phyloP scores from a whole-genome alignment of 2,329 filamentous ascomycete genomes.

The Albophoma yamanashiensis region DNA sequence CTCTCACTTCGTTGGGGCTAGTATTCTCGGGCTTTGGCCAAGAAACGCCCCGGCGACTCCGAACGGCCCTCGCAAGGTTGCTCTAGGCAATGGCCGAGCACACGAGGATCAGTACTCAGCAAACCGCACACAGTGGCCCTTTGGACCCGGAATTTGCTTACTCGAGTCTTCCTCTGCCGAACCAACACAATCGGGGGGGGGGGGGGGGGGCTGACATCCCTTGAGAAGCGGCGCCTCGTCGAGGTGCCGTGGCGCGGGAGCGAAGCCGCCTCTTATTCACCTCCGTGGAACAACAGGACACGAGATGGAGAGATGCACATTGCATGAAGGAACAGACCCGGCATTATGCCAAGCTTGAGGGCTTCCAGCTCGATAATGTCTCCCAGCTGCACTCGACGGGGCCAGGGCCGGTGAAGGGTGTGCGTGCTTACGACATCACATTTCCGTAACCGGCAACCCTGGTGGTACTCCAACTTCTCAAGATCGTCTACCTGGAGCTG shows the following conservation, averaged over 20 bases:
- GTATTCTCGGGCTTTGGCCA: neutral
- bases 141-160: neutral
- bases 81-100: neutral
- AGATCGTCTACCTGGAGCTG: constrained; percentile 33
- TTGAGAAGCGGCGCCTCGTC: neutral
- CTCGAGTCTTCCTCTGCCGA: neutral
- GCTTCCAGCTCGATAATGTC: too few species aligned
- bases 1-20: neutral
- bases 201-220: neutral
- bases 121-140: neutral
- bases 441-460: constrained; percentile 39
- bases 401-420: too few species aligned
- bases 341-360: too few species aligned
- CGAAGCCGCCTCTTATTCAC: neutral
- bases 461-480: constrained; percentile 32
- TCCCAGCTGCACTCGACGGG: too few species aligned
- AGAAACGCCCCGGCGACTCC: neutral
- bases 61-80: neutral
- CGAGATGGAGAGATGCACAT: too few species aligned
- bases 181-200: neutral
- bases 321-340: too few species aligned
- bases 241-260: neutral
- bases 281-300: neutral
- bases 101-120: neutral
- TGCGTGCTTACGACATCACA: constrained; percentile 25